Conservation (phyloP, 495 filamentous ascomycete genomes). For the Penicillium paxilli region DNA sequence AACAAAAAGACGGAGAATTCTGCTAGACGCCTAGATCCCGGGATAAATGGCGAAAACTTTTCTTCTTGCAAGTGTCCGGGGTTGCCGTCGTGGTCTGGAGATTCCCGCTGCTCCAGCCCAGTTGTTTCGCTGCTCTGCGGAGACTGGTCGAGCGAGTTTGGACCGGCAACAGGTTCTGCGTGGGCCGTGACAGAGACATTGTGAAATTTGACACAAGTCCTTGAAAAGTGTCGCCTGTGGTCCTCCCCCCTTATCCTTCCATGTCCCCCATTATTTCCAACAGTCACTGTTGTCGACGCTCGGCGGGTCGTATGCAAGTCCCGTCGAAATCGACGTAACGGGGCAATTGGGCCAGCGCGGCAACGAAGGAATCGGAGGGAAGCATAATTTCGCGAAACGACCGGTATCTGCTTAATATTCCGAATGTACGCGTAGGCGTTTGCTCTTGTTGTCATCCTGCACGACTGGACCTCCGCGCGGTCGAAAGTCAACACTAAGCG, state of each 20-base stretch:
- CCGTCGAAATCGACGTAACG: background rate
- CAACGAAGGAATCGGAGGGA: background rate
- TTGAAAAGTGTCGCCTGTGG: background rate
- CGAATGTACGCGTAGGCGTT: conserved; percentile 6
- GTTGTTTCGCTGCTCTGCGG: background rate
- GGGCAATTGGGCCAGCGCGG: background rate
- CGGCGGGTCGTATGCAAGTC: conserved; percentile 4
- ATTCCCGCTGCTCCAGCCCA: background rate
- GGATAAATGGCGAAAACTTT: too few species aligned
- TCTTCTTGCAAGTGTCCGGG: background rate
- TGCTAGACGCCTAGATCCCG: too few species aligned
- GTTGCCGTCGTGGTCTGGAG: background rate
- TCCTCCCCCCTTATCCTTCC: background rate
- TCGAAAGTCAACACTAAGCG: background rate
- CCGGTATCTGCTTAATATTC: background rate
- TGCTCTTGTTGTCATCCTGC: conserved; percentile 13
- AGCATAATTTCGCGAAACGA: background rate
- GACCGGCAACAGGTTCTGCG: background rate
- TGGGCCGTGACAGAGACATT: background rate
- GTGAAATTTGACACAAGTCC: background rate
- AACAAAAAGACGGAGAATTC: background rate
- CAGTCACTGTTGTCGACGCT: background rate
- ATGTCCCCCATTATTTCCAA: background rate
- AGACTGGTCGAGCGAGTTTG: background rate
- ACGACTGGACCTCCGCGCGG: background rate